phyloP scores from a whole-genome alignment of 2,329 filamentous ascomycete genomes.

The Neopestalotiopsis sp. region DNA sequence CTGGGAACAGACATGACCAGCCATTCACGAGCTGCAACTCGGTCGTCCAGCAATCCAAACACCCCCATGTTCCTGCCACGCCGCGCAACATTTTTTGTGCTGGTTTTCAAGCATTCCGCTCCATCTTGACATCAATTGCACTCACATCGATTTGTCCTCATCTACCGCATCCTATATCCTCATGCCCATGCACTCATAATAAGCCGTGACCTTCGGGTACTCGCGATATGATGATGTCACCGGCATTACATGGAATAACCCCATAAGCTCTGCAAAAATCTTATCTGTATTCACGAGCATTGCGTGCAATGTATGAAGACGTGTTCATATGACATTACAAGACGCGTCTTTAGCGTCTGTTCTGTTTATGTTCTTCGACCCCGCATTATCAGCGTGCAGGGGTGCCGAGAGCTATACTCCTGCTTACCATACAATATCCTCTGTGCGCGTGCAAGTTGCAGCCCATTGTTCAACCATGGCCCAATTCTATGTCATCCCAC shows the following conservation, averaged over 20 bases:
- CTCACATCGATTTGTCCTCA: background rate
- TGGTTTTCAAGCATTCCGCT: background rate
- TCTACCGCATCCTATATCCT: background rate
- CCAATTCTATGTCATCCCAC: background rate
- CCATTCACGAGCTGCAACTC: background rate
- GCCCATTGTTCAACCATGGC: background rate
- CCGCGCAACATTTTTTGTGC: background rate
- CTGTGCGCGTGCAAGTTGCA: background rate
- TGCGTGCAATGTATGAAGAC: conserved; percentile 1
- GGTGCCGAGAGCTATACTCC: background rate
- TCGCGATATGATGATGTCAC: background rate
- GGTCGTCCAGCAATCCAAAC: background rate
- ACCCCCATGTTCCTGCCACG: background rate
- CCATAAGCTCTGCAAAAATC: background rate
- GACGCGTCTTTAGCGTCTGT: conserved; percentile 1
- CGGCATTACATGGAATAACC: background rate
- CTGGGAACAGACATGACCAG: conserved; percentile 15
- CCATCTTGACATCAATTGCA: background rate
- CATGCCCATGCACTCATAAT: background rate
- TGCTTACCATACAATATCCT: background rate
- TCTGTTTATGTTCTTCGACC: background rate
- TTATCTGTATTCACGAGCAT: background rate
- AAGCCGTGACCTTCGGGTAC: background rate
- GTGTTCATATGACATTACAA: background rate
- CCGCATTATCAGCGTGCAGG: background rate